phyloP scores from a whole-genome alignment of 2,329 filamentous ascomycete genomes.

The Clarireedia hainanense region DNA sequence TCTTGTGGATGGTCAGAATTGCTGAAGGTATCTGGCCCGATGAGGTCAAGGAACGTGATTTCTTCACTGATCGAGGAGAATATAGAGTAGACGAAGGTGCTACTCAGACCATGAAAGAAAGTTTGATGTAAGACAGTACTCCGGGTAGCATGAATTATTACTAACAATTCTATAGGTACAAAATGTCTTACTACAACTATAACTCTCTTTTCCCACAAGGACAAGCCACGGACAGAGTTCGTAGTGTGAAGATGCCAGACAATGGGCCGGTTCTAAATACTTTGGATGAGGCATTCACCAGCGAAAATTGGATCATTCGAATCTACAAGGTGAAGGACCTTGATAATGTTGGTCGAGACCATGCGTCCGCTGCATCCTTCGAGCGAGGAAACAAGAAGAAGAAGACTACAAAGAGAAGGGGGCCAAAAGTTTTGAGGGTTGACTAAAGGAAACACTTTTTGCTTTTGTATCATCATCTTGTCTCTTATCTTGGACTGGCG shows the following conservation, averaged over 20 bases:
- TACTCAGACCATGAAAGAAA: slow-evolving; percentile 97
- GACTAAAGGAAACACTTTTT: slow-evolving; percentile 43
- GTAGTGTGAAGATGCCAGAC: slow-evolving; percentile 71
- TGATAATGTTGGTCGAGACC: slow-evolving; percentile 90
- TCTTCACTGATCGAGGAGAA: slow-evolving; percentile 89
- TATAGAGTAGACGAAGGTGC: slow-evolving; percentile 92
- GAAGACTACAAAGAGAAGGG: slow-evolving; percentile 64
- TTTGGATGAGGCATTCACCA: slow-evolving; percentile 94
- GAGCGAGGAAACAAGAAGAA: slow-evolving; percentile 79
- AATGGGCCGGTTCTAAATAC: slow-evolving; percentile 79
- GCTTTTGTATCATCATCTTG: slow-evolving; percentile 26
- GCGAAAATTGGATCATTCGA: slow-evolving; percentile 99
- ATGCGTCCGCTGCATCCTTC: slow-evolving; percentile 61
- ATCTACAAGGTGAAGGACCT: slow-evolving; percentile 99
- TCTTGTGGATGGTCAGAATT: slow-evolving; percentile 99
- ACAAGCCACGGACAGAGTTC: slow-evolving; percentile 85
- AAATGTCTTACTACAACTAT: slow-evolving; percentile 99
- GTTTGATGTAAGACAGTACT: slow-evolving; percentile 71
- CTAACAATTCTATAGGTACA: slow-evolving; percentile 63
- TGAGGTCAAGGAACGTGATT: slow-evolving; percentile 93
- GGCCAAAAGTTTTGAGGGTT: slow-evolving; percentile 62
- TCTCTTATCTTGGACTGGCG: slow-evolving; percentile 12
- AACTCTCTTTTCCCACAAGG: slow-evolving; percentile 83
- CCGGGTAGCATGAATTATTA: background rate
- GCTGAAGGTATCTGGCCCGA: slow-evolving; percentile 99